These are phyloP conservation scores for Ammopiptanthus mongolicus DNA, from an alignment of 306 rosid genomes.

Conservation along the genomic window DNA sequence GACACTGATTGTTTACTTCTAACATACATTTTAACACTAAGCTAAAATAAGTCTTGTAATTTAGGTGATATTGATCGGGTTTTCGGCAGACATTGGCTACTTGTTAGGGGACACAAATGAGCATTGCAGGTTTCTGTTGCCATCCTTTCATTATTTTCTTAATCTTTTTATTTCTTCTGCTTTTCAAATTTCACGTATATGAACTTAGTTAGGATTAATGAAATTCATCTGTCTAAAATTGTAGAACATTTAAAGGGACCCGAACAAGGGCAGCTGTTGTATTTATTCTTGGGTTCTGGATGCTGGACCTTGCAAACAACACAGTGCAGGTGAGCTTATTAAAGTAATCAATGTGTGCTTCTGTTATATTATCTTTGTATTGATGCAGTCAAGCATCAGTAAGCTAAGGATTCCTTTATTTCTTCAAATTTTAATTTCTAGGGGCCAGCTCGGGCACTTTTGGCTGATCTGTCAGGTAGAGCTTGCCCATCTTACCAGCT, in stretches of 20 bases:
- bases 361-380: not conserved
- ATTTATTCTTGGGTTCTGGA: constrained; percentile 93
- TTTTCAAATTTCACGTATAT: not conserved
- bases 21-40: not conserved
- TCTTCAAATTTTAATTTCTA: constrained; percentile 31
- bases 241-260: constrained; percentile 83
- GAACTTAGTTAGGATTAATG: constrained; percentile 6
- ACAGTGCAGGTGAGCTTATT: constrained; percentile 77
- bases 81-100: constrained; percentile 96
- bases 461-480: constrained; percentile 91
- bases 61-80: constrained; percentile 90
- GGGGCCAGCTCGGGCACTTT: constrained; percentile 99
- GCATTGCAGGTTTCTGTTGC: constrained; percentile 80
- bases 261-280: constrained; percentile 83
- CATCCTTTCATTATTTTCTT: constrained; percentile 28
- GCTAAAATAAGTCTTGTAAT: constrained; percentile 49
- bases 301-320: constrained; percentile 99
- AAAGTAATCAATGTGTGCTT: constrained; percentile 9
- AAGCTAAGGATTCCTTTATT: constrained; percentile 10
- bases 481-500: constrained; percentile 1
- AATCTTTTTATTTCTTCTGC: not conserved
- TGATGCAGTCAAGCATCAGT: not conserved
- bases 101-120: constrained; percentile 79
- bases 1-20: constrained; percentile 13
- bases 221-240: constrained; percentile 28